Conservation (phyloP, 306 rosid species). For the Alnus glutinosa region DNA sequence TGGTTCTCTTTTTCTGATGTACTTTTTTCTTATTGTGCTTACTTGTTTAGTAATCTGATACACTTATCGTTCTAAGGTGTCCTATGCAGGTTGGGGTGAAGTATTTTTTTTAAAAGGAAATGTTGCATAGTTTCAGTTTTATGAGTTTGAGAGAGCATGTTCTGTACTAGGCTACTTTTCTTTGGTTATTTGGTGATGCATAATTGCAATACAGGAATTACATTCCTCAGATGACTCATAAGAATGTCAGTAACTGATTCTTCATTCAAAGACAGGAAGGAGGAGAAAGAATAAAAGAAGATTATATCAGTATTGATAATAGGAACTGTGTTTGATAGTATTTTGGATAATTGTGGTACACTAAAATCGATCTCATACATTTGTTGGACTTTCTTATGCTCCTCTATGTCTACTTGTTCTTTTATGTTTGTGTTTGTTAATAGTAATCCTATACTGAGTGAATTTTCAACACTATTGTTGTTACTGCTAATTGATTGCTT, state of each 20-base stretch:
- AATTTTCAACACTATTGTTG: not conserved
- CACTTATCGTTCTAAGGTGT: not conserved
- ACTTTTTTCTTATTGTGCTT: conserved; percentile 19
- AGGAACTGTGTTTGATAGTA: not conserved
- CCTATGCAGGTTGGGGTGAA: not conserved
- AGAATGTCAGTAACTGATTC: not conserved
- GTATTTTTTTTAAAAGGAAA: not conserved
- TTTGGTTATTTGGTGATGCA: not conserved
- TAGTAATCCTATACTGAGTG: not conserved
- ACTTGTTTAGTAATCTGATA: conserved; percentile 2
- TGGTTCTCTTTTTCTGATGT: conserved; percentile 50
- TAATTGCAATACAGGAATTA: not conserved
- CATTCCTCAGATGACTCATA: not conserved
- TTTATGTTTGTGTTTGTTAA: not conserved
- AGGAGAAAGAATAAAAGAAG: not conserved
- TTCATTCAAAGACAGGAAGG: not conserved
- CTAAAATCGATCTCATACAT: not conserved
- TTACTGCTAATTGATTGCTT: not conserved
- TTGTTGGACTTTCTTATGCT: conserved; percentile 3
- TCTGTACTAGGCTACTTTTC: not conserved
- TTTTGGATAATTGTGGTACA: not conserved
- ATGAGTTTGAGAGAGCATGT: not conserved
- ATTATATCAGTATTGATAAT: not conserved
- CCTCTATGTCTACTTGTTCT: not conserved
- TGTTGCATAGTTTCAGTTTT: not conserved